Conservation (phyloP, 192 early-diverging fungal genomes). For the Backusella sp. region DNA sequence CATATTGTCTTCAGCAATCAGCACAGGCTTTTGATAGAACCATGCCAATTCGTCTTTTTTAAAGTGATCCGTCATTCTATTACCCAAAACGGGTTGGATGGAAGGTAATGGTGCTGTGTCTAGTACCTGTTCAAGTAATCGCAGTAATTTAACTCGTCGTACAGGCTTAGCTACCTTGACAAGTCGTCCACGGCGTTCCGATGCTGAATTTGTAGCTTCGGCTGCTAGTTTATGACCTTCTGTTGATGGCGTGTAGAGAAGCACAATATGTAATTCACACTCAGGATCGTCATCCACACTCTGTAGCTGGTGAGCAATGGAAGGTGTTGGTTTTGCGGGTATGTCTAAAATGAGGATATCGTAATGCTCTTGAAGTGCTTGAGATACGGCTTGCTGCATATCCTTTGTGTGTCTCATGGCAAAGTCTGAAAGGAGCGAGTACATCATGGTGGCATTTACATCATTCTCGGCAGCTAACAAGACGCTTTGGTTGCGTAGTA, state of each 20-base stretch:
- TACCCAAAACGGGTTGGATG: slow-evolving; percentile 22
- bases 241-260: slow-evolving; percentile 23
- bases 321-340: slow-evolving; percentile 15
- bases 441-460: slow-evolving; percentile 20
- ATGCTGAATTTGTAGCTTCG: slow-evolving; percentile 19
- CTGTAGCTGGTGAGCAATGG: slow-evolving; percentile 18
- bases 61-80: slow-evolving; percentile 36
- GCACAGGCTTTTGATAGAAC: slow-evolving; percentile 40
- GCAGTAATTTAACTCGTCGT: slow-evolving; percentile 43
- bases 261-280: slow-evolving; percentile 26
- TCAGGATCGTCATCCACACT: slow-evolving; percentile 28
- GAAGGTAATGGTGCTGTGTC: slow-evolving; percentile 19
- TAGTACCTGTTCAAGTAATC: slow-evolving; percentile 40
- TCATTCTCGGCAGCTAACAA: slow-evolving; percentile 18
- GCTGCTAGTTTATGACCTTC: slow-evolving; percentile 28
- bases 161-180: slow-evolving; percentile 43
- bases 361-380: slow-evolving; percentile 18
- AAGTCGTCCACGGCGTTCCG: slow-evolving; percentile 18
- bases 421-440: slow-evolving; percentile 26
- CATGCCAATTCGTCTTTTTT: slow-evolving; percentile 36
- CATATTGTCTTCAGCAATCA: slow-evolving; percentile 52
- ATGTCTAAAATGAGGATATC: slow-evolving; percentile 27
- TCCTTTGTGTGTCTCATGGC: slow-evolving; percentile 12
- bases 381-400: slow-evolving; percentile 19
- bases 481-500: slow-evolving; percentile 8